Evolutionary conservation across 1,139 yeast species (phyloP), one percentile per base, ranked within the genome.

Genomic region (Suhomyces terraborum): DNA sequence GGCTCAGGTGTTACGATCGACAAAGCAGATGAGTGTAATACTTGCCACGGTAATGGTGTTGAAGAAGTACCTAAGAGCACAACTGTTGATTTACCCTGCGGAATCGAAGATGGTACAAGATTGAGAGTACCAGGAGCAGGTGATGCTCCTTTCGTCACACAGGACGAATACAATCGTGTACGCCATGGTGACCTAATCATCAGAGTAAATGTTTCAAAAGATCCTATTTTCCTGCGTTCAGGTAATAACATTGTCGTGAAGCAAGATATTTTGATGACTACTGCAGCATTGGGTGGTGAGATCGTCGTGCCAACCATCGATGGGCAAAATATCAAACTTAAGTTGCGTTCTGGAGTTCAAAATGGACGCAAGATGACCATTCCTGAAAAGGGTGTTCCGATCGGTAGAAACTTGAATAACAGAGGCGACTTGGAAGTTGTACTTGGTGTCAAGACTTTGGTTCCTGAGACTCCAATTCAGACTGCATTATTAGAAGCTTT

Each of bases 241-340:
- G 85, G 85, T 32, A 72, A 77, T 45, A 80, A 85, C 55, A 74
- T 93, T 48, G 62, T 85, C 43, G 76, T 80, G 55, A 70, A 74
- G 26, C 80, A 83, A 38, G 80, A 80, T 34, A 81, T 93, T 41
- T 84, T 94, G 36, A 87, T 89, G 82, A 93, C 98, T 1, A 93
- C 98, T 0, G 98, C 98, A 2, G 93, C 96, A 0, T 72, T 93
- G 36, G 99, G 99, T 44, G 99, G 99, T 25, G 82, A 80, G 40
- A 77, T 93, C 21, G 79, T 84, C 35, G 81, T 93, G 10, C 98
- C 98, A 27, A 91, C 98, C 0, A 77, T 93, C 25, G 89, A 84
- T 50, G 89, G 88, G 5, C 81, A 79, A 29, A 73, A 76, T 33
- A 71, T 94, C 46, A 84, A 89, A 60, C 67, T 93, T 43, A 87